phyloP scores from a whole-genome alignment of 768 basidiomycete genomes.

The Lactarius deliciosus region DNA sequence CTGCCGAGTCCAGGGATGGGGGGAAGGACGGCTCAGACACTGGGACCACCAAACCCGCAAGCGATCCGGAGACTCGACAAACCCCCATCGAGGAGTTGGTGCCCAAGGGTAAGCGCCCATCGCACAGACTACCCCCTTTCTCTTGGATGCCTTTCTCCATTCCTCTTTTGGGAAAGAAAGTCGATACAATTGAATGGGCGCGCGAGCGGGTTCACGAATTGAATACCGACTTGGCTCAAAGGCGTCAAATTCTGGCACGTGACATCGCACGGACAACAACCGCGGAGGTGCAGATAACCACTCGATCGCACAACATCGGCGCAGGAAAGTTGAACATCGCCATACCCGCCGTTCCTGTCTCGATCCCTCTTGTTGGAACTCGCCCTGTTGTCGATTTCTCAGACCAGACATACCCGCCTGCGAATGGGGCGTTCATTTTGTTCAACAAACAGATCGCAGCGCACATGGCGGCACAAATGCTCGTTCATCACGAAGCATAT shows the following conservation, averaged over 20 bases:
- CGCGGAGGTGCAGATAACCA: conserved; percentile 27
- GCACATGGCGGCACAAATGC: conserved; percentile 75
- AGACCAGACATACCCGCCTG: conserved; percentile 37
- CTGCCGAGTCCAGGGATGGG: conserved; percentile 38
- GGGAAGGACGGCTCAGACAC: not conserved
- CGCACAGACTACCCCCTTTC: conserved; percentile 62
- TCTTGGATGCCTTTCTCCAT: conserved; percentile 53
- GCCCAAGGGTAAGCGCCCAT: conserved; percentile 71
- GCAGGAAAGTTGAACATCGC: conserved; percentile 32
- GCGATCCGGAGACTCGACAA: conserved; percentile 35
- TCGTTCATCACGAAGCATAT: conserved; percentile 81
- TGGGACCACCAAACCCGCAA: conserved; percentile 14
- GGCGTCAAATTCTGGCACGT: conserved; percentile 34
- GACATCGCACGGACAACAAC: conserved; percentile 34
- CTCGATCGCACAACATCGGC: conserved; percentile 26
- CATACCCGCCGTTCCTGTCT: conserved; percentile 20
- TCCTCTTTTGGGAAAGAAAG: conserved; percentile 77
- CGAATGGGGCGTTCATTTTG: conserved; percentile 75
- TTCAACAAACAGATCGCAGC: conserved; percentile 94
- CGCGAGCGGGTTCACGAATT: conserved; percentile 65
- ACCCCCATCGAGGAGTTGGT: conserved; percentile 49
- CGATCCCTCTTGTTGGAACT: conserved; percentile 23
- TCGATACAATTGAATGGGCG: conserved; percentile 92
- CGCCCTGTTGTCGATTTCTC: conserved; percentile 26
- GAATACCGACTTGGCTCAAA: conserved; percentile 30